Evolutionary conservation across 345 rosid species (phyloP).

Genomic region (Linum trigynum): DNA sequence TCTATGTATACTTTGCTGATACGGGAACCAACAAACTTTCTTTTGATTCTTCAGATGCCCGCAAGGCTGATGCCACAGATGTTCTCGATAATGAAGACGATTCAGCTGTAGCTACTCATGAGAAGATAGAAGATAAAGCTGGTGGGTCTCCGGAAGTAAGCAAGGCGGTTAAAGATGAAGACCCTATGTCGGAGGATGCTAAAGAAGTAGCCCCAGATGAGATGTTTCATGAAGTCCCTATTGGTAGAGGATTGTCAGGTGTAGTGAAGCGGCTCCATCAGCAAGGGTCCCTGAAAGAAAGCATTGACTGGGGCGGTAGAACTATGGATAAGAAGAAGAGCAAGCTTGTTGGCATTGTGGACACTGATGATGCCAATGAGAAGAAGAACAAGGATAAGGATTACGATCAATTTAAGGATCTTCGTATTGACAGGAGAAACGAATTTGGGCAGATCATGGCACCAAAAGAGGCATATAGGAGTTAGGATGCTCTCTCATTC

Average conservation of each 20-base stretch:
- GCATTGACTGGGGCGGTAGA: conserved; percentile 92
- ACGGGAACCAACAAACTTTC: not conserved
- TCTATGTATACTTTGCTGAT: not conserved
- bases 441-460: conserved; percentile 91
- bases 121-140: conserved; percentile 44
- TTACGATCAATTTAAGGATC: conserved; percentile 47
- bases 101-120: conserved; percentile 42
- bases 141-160: conserved; percentile 55
- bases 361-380: conserved; percentile 20
- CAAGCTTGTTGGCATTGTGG: conserved; percentile 80
- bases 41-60: conserved; percentile 45
- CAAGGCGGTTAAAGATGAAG: conserved; percentile 41
- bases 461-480: conserved; percentile 90
- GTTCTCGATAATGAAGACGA: conserved; percentile 92
- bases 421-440: conserved; percentile 82
- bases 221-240: conserved; percentile 72
- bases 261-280: conserved; percentile 73
- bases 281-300: conserved; percentile 85
- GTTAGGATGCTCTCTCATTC: conserved; percentile 69
- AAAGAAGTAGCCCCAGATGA: conserved; percentile 68
- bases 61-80: conserved; percentile 57
- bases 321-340: conserved; percentile 99
- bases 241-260: conserved; percentile 89
- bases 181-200: conserved; percentile 31
- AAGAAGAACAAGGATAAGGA: not conserved